Percentiles rank a stretch among this genome's conserved stretches.
phyloP scores from a whole-genome alignment of 1,284 basidiomycete genomes.

The Laetiporus sulphureus region DNA sequence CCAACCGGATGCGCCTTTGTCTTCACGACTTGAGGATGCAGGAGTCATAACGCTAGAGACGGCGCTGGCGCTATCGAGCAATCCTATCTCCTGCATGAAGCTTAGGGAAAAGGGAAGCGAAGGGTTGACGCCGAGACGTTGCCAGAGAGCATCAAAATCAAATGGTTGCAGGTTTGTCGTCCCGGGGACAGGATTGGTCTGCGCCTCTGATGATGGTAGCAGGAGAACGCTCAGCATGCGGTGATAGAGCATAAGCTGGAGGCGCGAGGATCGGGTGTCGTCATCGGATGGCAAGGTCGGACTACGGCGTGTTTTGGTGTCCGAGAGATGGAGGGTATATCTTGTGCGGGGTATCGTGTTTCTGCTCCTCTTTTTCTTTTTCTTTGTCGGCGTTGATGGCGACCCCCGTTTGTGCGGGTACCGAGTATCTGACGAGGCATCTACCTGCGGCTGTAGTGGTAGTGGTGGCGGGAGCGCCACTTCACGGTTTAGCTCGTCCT shows the following conservation, averaged over 20 bases:
- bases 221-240: constrained; percentile 58
- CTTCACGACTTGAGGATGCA: not conserved
- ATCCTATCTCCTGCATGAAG: constrained; percentile 48
- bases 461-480: constrained; percentile 15
- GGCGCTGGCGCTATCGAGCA: constrained; percentile 21
- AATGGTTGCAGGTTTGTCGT: constrained; percentile 23
- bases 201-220: constrained; percentile 20
- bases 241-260: constrained; percentile 84
- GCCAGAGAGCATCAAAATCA: constrained; percentile 54
- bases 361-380: constrained; percentile 20
- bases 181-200: not conserved
- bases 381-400: constrained; percentile 17
- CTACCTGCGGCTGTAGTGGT: not conserved
- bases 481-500: constrained; percentile 49
- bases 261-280: constrained; percentile 58
- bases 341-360: constrained; percentile 4
- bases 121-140: constrained; percentile 40
- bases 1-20: not conserved
- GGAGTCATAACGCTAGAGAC: not conserved
- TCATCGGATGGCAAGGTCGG: constrained; percentile 50
- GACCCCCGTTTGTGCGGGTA: constrained; percentile 13
- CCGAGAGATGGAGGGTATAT: constrained; percentile 49
- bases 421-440: not conserved
- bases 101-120: constrained; percentile 39
- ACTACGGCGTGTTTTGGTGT: constrained; percentile 69